phyloP scores from a whole-genome alignment of 305 asterid genomes.

The Fraxinus platypoda region DNA sequence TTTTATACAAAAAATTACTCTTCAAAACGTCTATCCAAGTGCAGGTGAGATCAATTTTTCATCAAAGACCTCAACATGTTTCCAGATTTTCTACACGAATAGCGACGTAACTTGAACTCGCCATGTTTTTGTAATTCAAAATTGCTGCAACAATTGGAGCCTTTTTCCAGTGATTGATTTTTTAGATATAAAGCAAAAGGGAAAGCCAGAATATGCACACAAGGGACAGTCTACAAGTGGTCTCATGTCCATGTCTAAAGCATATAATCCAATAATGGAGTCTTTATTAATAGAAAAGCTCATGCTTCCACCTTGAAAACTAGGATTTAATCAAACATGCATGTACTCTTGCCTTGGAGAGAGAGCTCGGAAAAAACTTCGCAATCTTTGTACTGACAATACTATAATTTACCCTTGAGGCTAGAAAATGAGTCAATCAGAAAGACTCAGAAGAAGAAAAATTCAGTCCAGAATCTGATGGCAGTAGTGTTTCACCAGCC shows the following conservation, averaged over 20 bases:
- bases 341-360: background rate
- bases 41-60: background rate
- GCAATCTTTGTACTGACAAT: too few relatives aligned
- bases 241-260: background rate
- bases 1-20: background rate
- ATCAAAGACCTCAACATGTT: too few relatives aligned
- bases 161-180: background rate
- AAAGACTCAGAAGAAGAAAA: conserved; percentile 42
- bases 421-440: background rate
- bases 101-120: background rate
- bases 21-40: background rate
- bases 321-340: background rate
- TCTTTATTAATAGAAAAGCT: background rate
- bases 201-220: background rate
- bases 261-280: background rate
- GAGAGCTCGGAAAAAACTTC: conserved; percentile 65
- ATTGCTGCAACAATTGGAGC: background rate
- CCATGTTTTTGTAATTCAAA: background rate
- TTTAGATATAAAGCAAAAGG: background rate
- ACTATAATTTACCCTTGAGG: too few relatives aligned
- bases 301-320: background rate
- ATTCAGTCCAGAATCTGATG: conserved; percentile 45
- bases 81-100: too few relatives aligned
- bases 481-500: conserved; percentile 22
- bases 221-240: background rate